Base-by-base conservation (phyloP, 2,329 filamentous ascomycete genomes). In the Salinomyces thailandicus region DNA sequence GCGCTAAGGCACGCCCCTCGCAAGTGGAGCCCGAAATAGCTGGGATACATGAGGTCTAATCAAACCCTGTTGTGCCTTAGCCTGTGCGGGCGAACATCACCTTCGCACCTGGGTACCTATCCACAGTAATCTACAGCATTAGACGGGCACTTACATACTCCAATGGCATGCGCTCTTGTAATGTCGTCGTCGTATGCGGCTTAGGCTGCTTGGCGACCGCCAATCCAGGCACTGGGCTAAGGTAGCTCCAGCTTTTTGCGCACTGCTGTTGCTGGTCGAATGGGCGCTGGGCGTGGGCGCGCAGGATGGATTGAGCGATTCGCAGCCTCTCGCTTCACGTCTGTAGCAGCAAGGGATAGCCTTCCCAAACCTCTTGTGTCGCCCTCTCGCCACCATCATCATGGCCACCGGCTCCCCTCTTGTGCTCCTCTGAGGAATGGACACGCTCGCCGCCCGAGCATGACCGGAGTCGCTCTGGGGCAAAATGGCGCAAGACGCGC, bases 341-440 rank as follows among this genome's bases (percentile, higher is more conserved):
- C 42, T 44, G 43, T 39, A 42, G 41, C 39, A 44, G 44, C 42
- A 46, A 48, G 45, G 45, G 44, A 44, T 43, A 32, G 33, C 35
- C 30, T 35, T 34, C 32, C 7, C 33, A 29, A 30, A 20, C 33
- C n/a, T 29, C 39, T 37, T 48, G 45, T 48, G 45, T 43, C n/a
- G n/a, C n/a, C n/a, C n/a, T n/a, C n/a, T n/a, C n/a, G n/a, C n/a
- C n/a, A n/a, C n/a, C n/a, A n/a, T n/a, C n/a, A n/a, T n/a, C n/a
- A n/a, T 39, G 38, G 31, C 31, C 36, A 32, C 31, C 33, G 42
- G 43, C 43, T 46, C 38, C 38, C 41, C 44, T 46, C 42, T 34
- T 41, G 35, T 42, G 32, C 36, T 32, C 33, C 42, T 34, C 35
- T 39, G 35, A 20, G 29, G 17, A 18, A n/a, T 15, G 8, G 27